Evolutionary conservation across 495 filamentous ascomycete genomes (phyloP).

Genomic region (Penicillium pulvis): DNA sequence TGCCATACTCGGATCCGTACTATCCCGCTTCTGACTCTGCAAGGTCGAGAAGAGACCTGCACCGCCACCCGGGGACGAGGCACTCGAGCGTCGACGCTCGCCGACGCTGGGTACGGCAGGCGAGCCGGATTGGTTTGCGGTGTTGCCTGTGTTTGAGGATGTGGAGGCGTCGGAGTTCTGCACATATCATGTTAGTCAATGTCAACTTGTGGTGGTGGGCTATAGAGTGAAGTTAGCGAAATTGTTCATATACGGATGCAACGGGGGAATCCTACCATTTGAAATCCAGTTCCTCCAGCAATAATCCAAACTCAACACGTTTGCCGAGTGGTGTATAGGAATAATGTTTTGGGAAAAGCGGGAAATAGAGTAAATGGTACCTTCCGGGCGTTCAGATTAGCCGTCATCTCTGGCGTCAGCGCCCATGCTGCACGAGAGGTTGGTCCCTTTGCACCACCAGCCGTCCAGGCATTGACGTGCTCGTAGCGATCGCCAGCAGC

Average conservation of each 20-base stretch:
- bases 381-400: slow-evolving; percentile 15
- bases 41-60: slow-evolving; percentile 49
- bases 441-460: slow-evolving; percentile 35
- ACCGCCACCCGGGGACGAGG: slow-evolving; percentile 19
- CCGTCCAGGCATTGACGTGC: slow-evolving; percentile 47
- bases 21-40: slow-evolving; percentile 54
- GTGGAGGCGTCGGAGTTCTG: slow-evolving; percentile 32
- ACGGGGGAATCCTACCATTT: no score
- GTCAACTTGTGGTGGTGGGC: no score
- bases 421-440: slow-evolving; percentile 31
- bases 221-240: no score
- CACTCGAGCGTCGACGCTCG: slow-evolving; percentile 41
- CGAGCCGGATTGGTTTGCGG: slow-evolving; percentile 7
- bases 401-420: slow-evolving; percentile 22
- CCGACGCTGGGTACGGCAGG: slow-evolving; percentile 22
- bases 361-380: slow-evolving; percentile 11
- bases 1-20: slow-evolving; percentile 37
- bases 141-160: slow-evolving; percentile 19
- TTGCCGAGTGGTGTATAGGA: no score
- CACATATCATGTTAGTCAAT: neutral
- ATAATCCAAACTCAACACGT: no score
- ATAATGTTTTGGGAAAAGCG: neutral
- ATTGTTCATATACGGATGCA: no score
- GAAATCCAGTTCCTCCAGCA: no score
- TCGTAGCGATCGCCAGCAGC: slow-evolving; percentile 42